phyloP scores from a whole-genome alignment of 2,329 filamentous ascomycete genomes.

The Colletotrichum sp. region DNA sequence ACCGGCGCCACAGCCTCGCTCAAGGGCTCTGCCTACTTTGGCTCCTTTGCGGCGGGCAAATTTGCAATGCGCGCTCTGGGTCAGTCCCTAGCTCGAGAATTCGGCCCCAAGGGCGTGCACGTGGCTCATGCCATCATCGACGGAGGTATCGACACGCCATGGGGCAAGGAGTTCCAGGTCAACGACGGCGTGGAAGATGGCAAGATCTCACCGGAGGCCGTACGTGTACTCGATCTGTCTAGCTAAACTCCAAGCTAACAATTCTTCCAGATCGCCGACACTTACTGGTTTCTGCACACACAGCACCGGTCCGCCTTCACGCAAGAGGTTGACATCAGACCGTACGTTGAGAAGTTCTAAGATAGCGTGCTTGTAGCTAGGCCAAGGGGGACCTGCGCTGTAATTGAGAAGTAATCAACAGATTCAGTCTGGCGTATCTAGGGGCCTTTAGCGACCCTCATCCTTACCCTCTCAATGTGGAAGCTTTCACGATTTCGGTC shows the following conservation, averaged over 20 bases:
- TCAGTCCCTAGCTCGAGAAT: slow-evolving; percentile 81
- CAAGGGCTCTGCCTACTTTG: slow-evolving; percentile 72
- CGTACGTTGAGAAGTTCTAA: slow-evolving; percentile 80
- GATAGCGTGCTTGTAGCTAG: not conserved
- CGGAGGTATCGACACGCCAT: slow-evolving; percentile 82
- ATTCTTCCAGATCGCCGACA: slow-evolving; percentile 75
- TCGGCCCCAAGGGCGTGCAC: slow-evolving; percentile 83
- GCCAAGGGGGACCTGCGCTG: not conserved
- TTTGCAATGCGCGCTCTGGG: slow-evolving; percentile 77
- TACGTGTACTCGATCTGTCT: slow-evolving; percentile 37
- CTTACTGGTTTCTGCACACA: slow-evolving; percentile 84
- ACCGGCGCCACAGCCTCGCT: slow-evolving; percentile 86
- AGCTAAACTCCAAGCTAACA: slow-evolving; percentile 7
- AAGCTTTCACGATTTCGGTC: slow-evolving; percentile 9
- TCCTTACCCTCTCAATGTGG: not conserved
- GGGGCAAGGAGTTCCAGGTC: slow-evolving; percentile 58
- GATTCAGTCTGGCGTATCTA: not conserved
- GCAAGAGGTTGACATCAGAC: slow-evolving; percentile 80
- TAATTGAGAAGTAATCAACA: not conserved
- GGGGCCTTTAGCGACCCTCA: not conserved
- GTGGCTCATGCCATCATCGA: slow-evolving; percentile 85
- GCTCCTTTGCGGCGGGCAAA: slow-evolving; percentile 78
- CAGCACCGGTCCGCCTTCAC: slow-evolving; percentile 82
- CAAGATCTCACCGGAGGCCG: slow-evolving; percentile 77
- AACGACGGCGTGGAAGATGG: slow-evolving; percentile 55